Evolutionary conservation across 306 rosid genomes (phyloP).

Genomic region (Ormosia emarginata): DNA sequence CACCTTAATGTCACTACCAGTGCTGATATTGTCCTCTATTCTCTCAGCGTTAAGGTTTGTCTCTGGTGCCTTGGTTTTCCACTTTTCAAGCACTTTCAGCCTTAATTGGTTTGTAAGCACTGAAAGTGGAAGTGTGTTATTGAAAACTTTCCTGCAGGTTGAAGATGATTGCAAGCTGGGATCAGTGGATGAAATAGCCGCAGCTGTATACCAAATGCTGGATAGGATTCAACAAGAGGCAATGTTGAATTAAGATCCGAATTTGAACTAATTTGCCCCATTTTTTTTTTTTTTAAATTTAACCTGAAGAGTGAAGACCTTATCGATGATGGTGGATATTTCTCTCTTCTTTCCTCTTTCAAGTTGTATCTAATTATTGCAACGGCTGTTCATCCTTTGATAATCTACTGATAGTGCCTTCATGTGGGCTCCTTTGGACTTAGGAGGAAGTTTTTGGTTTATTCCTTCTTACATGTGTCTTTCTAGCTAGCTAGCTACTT

Average conservation of each 20-base stretch:
- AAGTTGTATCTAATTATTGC: slow-evolving; percentile 52
- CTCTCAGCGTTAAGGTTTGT: slow-evolving; percentile 75
- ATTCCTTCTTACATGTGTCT: slow-evolving; percentile 21
- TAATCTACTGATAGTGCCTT: slow-evolving; percentile 24
- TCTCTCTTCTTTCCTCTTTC: slow-evolving; percentile 8
- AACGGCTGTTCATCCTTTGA: slow-evolving; percentile 23
- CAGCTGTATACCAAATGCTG: slow-evolving; percentile 73
- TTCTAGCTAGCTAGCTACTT: slow-evolving; percentile 18
- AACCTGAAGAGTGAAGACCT: slow-evolving; percentile 1
- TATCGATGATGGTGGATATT: slow-evolving; percentile 19
- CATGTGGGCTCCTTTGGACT: slow-evolving; percentile 24
- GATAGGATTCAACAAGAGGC: slow-evolving; percentile 71
- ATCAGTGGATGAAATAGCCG: slow-evolving; percentile 88
- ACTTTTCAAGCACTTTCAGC: not conserved
- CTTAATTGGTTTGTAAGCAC: not conserved
- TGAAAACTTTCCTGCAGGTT: slow-evolving; percentile 41
- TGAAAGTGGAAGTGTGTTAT: not conserved
- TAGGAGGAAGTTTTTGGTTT: slow-evolving; percentile 36
- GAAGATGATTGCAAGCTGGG: slow-evolving; percentile 84
- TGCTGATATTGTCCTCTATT: slow-evolving; percentile 59
- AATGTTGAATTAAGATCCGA: slow-evolving; percentile 27
- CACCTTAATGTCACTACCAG: slow-evolving; percentile 77
- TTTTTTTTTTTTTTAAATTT: not conserved
- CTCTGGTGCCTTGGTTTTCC: not conserved
- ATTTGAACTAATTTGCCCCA: slow-evolving; percentile 13